Evolutionary conservation across 1,284 basidiomycete species (phyloP).

Genomic region (Tylopilus sp.): DNA sequence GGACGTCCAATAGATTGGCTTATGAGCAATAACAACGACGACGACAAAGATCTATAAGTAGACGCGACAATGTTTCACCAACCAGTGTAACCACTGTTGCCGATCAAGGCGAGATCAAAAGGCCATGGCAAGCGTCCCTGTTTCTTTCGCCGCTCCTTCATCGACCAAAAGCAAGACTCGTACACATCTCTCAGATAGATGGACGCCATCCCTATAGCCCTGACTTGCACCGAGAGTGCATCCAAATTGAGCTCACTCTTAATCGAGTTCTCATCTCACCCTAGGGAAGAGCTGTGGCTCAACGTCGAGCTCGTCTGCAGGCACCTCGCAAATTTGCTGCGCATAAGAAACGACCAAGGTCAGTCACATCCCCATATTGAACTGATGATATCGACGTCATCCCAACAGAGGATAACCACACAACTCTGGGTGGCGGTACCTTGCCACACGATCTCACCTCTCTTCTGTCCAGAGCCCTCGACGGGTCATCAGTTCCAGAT

Average conservation of each 20-base stretch:
- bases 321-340: constrained; percentile 58
- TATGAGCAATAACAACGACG: no score
- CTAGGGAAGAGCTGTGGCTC: constrained; percentile 44
- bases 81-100: background rate
- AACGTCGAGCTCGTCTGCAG: constrained; percentile 51
- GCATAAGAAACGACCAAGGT: constrained; percentile 51
- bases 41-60: no score
- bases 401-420: constrained; percentile 61
- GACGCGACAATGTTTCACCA: no score
- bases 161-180: background rate
- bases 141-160: background rate
- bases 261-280: constrained; percentile 35
- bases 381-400: constrained; percentile 14
- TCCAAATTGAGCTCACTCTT: constrained; percentile 32
- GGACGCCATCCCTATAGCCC: constrained; percentile 16
- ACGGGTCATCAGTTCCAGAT: constrained; percentile 45
- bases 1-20: no score
- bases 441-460: constrained; percentile 62
- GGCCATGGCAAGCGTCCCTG: background rate
- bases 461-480: constrained; percentile 53
- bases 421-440: constrained; percentile 57
- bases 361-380: constrained; percentile 13
- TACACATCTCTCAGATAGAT: constrained; percentile 15
- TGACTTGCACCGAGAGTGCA: constrained; percentile 30
- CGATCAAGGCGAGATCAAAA: background rate